Evolutionary conservation across 495 filamentous ascomycete genomes (phyloP), one percentile per base, ranked within the genome.

Genomic region (Ascodesmis nigricans): DNA sequence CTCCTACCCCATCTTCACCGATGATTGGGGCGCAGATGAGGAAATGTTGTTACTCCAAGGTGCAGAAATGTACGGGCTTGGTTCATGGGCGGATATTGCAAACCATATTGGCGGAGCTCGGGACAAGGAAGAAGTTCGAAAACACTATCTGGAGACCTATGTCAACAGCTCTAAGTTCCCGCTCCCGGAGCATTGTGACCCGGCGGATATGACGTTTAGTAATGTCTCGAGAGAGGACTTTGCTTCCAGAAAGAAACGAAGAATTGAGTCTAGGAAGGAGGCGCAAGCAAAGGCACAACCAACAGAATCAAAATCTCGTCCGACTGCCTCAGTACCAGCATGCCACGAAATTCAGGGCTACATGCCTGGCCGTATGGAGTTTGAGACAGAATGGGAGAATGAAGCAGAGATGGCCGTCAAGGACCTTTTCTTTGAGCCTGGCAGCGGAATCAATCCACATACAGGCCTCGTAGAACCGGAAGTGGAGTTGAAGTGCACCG

Each of bases 281-380:
- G 76, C 71, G 8, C 75, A 78, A 21, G 83, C 78, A 56, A 74
- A 78, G 28, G 78, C 78, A 1, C 71, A 78, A 4, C 74, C 81
- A 3, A 65, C 78, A 15, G 76, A 77, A 13, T 83, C 87, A 8
- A 92, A 91, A 55, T 78, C 82, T 51, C 95, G 95, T 48, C 87
- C 87, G 0, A 93, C 83, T 1, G 35, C 35, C 9, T 81, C 74
- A 58, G 78, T 90, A 2, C 87, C 87, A 10, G 67, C 83, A 18
- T 95, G 90, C 53, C 87, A 99, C 55, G 87, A 99, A 53, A 84
- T 99, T 18, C 78, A 90, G 52, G 87, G 87, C 3, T 99, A 91
- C 55, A 99, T 99, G 87, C 87, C 87, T 2, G 87, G 90, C 22
- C 79, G 87, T 13, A 57, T 99, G 38, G 87, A 99, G 50, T 99